Evolutionary conservation across 192 early-diverging fungal species (phyloP), one percentile per base, ranked within the genome.

Genomic region (Coemansia sp.): DNA sequence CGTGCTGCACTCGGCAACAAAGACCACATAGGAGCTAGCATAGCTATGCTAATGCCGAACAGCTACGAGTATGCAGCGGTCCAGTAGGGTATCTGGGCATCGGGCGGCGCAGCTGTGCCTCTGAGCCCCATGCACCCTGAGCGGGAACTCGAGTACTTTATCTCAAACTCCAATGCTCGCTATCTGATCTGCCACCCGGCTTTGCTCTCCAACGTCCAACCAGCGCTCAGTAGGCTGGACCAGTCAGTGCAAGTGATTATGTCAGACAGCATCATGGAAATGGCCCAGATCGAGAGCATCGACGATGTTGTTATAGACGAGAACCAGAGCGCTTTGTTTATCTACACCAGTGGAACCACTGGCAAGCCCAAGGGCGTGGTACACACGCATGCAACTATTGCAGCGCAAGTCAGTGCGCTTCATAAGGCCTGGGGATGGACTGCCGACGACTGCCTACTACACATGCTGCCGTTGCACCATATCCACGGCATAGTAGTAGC

Each of bases 291-390:
- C 37, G 53, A 37, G 3, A 20, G 12, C 4, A 34, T 13, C 0
- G 43, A 59, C 3, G 75, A 77, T 29, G 30, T 56, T 0, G 69
- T 63, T 11, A 69, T 84, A 9, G 70, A 75, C 40, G 80, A 84
- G 59, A 61, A 73, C 39, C 73, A 75, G 44, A 65, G 87, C 34
- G 92, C 91, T 1, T 65, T 91, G 68, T 88, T 94, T 67, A 90
- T 94, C 38, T 94, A 90, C 76, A 94, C 92, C 0, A 90, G 88
- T 58, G 92, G 91, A 13, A 90, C 86, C 0, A 88, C 87, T 8
- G 84, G 86, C 35, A 75, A 70, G 49, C 94, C 94, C 45, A 96
- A 96, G 73, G 94, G 93, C n/a, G 93, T 93, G 0, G 87, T 96
- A 3, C 85, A 86, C 59, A 91, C 93, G 5, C 89, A 89, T 55